These are phyloP conservation scores for Cladosporium halotolerans DNA, from an alignment of 2,329 filamentous ascomycete genomes.

Conservation along the genomic window DNA sequence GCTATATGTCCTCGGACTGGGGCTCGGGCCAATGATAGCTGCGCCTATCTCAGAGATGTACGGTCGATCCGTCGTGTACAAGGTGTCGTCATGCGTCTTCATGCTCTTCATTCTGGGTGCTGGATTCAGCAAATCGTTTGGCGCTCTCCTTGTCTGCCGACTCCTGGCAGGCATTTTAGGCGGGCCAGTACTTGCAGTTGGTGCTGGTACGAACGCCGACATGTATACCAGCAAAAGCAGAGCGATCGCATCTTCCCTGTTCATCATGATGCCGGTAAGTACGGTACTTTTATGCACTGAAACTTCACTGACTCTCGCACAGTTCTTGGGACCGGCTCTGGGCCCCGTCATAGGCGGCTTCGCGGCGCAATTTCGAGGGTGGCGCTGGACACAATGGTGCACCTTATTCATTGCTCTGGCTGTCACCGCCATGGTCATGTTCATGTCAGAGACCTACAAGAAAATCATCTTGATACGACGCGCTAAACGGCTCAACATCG, in stretches of 20 bases:
- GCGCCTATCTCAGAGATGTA: conserved; percentile 67
- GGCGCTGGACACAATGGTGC: conserved; percentile 41
- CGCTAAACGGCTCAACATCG: conserved; percentile 29
- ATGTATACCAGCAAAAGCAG: conserved; percentile 30
- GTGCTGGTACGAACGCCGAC: conserved; percentile 37
- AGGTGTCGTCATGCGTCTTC: conserved; percentile 61
- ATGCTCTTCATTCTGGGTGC: conserved; percentile 44
- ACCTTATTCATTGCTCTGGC: conserved; percentile 37
- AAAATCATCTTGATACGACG: conserved; percentile 39
- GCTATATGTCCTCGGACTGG: conserved; percentile 56
- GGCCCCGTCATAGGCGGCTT: conserved; percentile 41
- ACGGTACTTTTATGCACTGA: neutral
- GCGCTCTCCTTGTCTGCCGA: conserved; percentile 63
- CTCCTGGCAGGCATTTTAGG: conserved; percentile 37
- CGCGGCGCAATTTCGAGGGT: conserved; percentile 35
- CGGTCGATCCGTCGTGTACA: conserved; percentile 62
- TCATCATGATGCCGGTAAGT: conserved; percentile 32
- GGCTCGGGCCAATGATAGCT: conserved; percentile 64
- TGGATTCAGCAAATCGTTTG: conserved; percentile 54
- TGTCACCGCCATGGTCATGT: conserved; percentile 33
- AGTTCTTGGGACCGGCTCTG: conserved; percentile 13
- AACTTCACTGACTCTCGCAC: conserved; percentile 1
- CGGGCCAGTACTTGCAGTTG: conserved; percentile 35
- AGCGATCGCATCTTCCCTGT: conserved; percentile 32
- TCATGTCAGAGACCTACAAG: conserved; percentile 53